Percentiles rank a stretch among this genome's conserved stretches.
Conservation (phyloP, 768 basidiomycete species). For the Suillus cothurnatus region DNA sequence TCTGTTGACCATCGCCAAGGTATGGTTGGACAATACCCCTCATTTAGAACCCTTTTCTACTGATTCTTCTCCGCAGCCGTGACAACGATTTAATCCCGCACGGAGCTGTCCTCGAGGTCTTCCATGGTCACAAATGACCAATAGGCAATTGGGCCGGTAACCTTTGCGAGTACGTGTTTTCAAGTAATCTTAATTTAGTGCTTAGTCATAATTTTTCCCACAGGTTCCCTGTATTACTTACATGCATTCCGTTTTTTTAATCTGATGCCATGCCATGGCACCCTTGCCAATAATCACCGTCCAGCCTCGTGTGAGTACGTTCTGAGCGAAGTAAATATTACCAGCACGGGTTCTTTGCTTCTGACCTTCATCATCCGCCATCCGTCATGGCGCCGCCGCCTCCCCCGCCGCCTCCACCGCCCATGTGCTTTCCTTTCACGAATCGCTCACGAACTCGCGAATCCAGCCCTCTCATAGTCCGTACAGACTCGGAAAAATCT, state of each 20-base stretch:
- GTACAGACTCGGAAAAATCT: conserved; percentile 45
- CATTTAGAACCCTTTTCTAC: conserved; percentile 4
- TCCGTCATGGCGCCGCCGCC: conserved; percentile 48
- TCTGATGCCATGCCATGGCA: conserved; percentile 20
- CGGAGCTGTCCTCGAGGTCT: conserved; percentile 17
- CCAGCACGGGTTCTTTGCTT: conserved; percentile 22
- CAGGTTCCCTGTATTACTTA: not conserved
- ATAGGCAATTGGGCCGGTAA: conserved; percentile 15
- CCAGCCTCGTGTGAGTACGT: conserved; percentile 29
- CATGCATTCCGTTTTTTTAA: conserved; percentile 16
- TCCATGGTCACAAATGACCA: conserved; percentile 15
- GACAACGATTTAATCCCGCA: conserved; percentile 8
- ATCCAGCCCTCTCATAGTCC: conserved; percentile 32
- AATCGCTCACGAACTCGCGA: conserved; percentile 29
- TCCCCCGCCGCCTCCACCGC: conserved; percentile 52
- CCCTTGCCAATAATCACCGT: conserved; percentile 10
- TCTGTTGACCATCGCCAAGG: conserved; percentile 12
- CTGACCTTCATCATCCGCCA: conserved; percentile 20
- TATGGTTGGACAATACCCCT: conserved; percentile 9
- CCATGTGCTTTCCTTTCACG: conserved; percentile 61
- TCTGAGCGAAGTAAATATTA: conserved; percentile 15
- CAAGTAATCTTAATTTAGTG: conserved; percentile 18
- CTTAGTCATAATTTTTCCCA: conserved; percentile 30
- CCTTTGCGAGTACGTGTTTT: conserved; percentile 13
- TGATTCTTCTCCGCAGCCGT: conserved; percentile 10